These are phyloP conservation scores for Cutaneotrichosporon cyanovorans DNA, from an alignment of 1,284 basidiomycete species.

Conservation along the genomic window DNA sequence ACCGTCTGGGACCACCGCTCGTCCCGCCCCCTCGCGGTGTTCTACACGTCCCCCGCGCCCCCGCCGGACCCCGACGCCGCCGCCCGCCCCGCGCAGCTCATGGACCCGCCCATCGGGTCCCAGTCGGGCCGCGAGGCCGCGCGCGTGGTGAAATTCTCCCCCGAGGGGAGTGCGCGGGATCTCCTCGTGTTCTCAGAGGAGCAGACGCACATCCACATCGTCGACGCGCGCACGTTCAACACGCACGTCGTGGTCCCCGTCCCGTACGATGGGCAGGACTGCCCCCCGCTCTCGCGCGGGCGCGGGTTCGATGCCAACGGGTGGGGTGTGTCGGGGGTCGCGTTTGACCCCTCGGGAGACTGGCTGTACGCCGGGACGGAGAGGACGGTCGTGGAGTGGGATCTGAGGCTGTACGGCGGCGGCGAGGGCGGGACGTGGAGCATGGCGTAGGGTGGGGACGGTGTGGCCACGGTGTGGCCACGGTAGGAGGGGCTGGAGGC, in stretches of 20 bases:
- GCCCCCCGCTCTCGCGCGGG: slow-evolving; percentile 3
- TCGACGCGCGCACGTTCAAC: slow-evolving; percentile 44
- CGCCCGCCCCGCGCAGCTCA: slow-evolving; percentile 1
- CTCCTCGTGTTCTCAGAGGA: slow-evolving; percentile 43
- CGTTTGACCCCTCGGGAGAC: slow-evolving; percentile 43
- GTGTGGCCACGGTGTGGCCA: background rate
- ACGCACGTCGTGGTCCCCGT: slow-evolving; percentile 41
- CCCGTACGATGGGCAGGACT: slow-evolving; percentile 16
- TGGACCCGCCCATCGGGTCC: slow-evolving; percentile 16
- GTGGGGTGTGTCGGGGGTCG: slow-evolving; percentile 40
- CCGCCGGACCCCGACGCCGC: background rate
- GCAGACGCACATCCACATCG: slow-evolving; percentile 42
- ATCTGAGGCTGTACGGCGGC: slow-evolving; percentile 34
- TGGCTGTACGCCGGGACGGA: slow-evolving; percentile 45
- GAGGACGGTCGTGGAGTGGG: slow-evolving; percentile 44
- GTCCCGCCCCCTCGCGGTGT: slow-evolving; percentile 40
- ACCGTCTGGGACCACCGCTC: slow-evolving; percentile 47
- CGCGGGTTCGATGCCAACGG: slow-evolving; percentile 28
- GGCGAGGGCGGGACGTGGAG: slow-evolving; percentile 33
- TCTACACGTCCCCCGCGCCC: slow-evolving; percentile 26
- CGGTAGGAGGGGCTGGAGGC: background rate
- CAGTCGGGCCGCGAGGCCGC: slow-evolving; percentile 40
- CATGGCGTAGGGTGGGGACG: slow-evolving; percentile 24
- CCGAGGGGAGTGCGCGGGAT: slow-evolving; percentile 40
- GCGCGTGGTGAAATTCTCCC: slow-evolving; percentile 44